Base-by-base conservation (phyloP, 257 asterid genomes). In the Penstemon eatonii region DNA sequence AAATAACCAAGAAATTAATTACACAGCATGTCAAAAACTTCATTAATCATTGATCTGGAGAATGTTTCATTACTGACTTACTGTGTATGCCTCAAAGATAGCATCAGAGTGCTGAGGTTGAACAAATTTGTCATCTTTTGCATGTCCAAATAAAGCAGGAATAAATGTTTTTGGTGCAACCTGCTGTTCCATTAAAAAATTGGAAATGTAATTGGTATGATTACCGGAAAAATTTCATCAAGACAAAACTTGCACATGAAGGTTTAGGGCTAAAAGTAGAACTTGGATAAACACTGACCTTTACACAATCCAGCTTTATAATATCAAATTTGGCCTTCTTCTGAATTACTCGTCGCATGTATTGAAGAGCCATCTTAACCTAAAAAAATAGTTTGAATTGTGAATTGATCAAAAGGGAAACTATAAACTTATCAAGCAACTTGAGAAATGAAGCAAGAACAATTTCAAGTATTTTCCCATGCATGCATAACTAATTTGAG, bases 111-210 rank as follows among this genome's bases (percentile, higher is more conserved):
- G 96, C 73, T 64, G 89, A 65, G 95, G 85, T 55, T 82, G 96
- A 71, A 90, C 75, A 75, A 93, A 90, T 70, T 85, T 90, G 86
- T 93, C 99, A 12, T 87, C 94, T 77, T 88, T 87, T 67, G 96
- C 98, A 71, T 93, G 97, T 57, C 97, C 99, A 79, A 93, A 93
- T 80, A 90, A 78, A 76, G 94, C 90, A 67, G 99, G 98, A 77
- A 88, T 91, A 78, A 77, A 93, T 33, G 96, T 85, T 75, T 81
- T 86, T 33, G 94, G 92, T 11, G 96, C 97, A 75, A 87, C 96
- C 99, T 93, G 89, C 72, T 74, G 49, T 64, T 68, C 57, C 56
- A 51, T 60, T 38, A 52, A 59, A 66, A 66, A 72, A 67, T 63
- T 25, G 56, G 39, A 65, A 43, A 41, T 66, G 60, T 54, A 42